Conservation (phyloP, 805 yeast genomes). For the Torulaspora franciscae region DNA sequence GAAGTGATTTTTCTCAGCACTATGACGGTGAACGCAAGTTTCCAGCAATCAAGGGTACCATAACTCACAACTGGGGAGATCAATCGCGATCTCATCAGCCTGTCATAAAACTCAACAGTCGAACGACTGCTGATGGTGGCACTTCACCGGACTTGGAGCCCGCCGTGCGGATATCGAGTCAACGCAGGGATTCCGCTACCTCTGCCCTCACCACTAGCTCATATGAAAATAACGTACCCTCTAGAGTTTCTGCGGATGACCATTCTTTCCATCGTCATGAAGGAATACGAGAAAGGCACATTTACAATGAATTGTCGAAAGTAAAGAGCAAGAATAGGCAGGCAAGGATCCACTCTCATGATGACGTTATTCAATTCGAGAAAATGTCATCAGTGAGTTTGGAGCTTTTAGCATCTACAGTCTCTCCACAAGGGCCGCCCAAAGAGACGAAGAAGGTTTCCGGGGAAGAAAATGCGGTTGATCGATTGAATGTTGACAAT, state of each 20-base stretch:
- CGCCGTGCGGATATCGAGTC: conserved; percentile 18
- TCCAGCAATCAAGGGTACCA: conserved; percentile 43
- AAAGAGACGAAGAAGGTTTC: background rate
- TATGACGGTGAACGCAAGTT: conserved; percentile 15
- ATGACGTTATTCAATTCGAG: conserved; percentile 25
- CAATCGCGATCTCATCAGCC: conserved; percentile 19
- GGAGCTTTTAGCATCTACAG: conserved; percentile 14
- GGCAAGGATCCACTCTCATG: conserved; percentile 30
- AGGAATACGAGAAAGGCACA: conserved; percentile 8
- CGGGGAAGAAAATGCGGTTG: background rate
- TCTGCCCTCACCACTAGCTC: conserved; percentile 3
- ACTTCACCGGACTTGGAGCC: conserved; percentile 15
- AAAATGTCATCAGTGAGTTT: conserved; percentile 10
- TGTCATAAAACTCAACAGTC: conserved; percentile 22
- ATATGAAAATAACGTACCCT: conserved; percentile 2
- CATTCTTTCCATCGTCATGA: conserved; percentile 6
- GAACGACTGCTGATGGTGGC: conserved; percentile 1
- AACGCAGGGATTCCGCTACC: conserved; percentile 6
- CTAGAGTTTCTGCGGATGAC: conserved; percentile 3
- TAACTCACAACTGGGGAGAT: conserved; percentile 48
- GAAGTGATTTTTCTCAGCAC: conserved; percentile 19
- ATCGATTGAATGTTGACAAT: background rate
- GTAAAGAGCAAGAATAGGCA: conserved; percentile 27
- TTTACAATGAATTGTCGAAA: conserved; percentile 13
- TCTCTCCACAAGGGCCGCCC: conserved; percentile 5